A percentile compares a stretch with the other conserved stretches of the same genome.
Evolutionary conservation across 371 early-diverging fungal genomes (phyloP).

Genomic region (Phascolomyces articulosus): DNA sequence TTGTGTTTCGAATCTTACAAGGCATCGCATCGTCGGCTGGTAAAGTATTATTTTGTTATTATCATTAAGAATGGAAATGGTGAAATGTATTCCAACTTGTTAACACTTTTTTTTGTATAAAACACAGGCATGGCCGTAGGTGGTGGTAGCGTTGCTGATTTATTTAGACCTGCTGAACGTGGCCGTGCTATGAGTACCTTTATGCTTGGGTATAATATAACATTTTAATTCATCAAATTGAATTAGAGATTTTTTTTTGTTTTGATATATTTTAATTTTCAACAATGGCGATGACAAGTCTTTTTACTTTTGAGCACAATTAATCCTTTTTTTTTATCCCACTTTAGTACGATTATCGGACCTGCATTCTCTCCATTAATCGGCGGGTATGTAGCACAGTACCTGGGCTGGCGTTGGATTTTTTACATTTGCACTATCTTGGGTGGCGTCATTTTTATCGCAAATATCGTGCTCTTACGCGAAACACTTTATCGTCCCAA

Average conservation of each 20-base stretch:
- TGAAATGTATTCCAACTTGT: background rate
- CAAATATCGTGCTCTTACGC: conserved; percentile 48
- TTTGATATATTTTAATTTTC: no score
- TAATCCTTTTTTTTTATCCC: background rate
- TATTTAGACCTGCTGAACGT: conserved; percentile 38
- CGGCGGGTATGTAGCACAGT: conserved; percentile 58
- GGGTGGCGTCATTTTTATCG: conserved; percentile 45
- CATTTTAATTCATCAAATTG: background rate
- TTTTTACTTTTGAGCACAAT: background rate
- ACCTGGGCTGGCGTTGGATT: conserved; percentile 61
- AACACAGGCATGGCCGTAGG: conserved; percentile 32
- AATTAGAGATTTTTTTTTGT: no score
- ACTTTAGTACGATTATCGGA: conserved; percentile 48
- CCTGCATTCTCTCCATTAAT: conserved; percentile 58
- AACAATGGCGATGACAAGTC: no score
- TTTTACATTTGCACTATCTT: conserved; percentile 56
- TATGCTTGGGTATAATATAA: conserved; percentile 27
- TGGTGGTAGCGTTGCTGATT: conserved; percentile 44
- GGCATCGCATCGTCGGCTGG: conserved; percentile 40
- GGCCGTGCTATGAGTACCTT: conserved; percentile 46
- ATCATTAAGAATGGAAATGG: background rate
- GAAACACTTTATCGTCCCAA: conserved; percentile 47
- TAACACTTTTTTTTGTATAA: no score
- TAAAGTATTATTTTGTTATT: background rate
- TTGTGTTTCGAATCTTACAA: conserved; percentile 41